phyloP scores from a whole-genome alignment of 768 basidiomycete genomes.

The Tricholoma matsutake region DNA sequence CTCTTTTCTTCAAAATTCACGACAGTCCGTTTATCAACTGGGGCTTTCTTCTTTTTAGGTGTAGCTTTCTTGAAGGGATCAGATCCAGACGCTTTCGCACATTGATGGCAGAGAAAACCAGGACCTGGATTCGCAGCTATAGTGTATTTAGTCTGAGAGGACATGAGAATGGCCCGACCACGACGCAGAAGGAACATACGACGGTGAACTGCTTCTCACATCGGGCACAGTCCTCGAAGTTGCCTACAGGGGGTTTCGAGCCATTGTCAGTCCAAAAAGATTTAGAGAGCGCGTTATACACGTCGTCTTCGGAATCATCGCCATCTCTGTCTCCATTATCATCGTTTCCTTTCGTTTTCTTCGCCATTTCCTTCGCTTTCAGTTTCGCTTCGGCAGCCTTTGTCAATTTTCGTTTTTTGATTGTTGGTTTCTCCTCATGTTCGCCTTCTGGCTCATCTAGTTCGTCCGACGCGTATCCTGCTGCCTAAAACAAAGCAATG shows the following conservation, averaged over 20 bases:
- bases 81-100: slow-evolving; percentile 71
- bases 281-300: slow-evolving; percentile 65
- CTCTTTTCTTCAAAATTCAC: slow-evolving; percentile 66
- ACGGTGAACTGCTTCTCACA: slow-evolving; percentile 88
- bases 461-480: slow-evolving; percentile 70
- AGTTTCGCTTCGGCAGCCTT: slow-evolving; percentile 44
- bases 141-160: slow-evolving; percentile 78
- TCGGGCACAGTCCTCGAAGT: slow-evolving; percentile 74
- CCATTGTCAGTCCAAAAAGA: slow-evolving; percentile 33
- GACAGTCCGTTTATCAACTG: slow-evolving; percentile 65
- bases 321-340: slow-evolving; percentile 26
- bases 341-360: slow-evolving; percentile 47
- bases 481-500: slow-evolving; percentile 11
- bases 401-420: slow-evolving; percentile 55
- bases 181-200: slow-evolving; percentile 43
- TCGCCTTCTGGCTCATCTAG: slow-evolving; percentile 56
- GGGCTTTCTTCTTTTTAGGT: slow-evolving; percentile 56
- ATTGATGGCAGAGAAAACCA: slow-evolving; percentile 82
- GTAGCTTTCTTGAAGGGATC: slow-evolving; percentile 86
- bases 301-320: slow-evolving; percentile 56
- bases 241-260: slow-evolving; percentile 68
- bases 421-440: slow-evolving; percentile 28
- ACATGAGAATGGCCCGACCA: neutral
- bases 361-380: slow-evolving; percentile 38
- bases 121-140: slow-evolving; percentile 64